Conservation (phyloP, 2,329 filamentous ascomycete species). For the Colletotrichum sp. region DNA sequence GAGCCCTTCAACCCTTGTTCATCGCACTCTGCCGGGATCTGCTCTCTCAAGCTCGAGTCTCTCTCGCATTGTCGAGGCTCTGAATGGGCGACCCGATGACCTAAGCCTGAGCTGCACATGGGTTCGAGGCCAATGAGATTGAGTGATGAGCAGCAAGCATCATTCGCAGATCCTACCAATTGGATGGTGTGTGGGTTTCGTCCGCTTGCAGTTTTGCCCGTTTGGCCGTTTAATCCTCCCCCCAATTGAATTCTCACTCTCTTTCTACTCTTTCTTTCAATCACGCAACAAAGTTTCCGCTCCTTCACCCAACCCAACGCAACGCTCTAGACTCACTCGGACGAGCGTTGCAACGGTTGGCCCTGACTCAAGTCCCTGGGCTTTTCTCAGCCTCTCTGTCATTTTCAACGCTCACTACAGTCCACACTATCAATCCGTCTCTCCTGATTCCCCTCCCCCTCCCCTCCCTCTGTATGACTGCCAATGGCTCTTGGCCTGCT, state of each 20-base stretch:
- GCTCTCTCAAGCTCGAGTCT: background rate
- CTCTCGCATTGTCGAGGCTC: background rate
- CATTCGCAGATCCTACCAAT: background rate
- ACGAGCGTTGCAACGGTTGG: background rate
- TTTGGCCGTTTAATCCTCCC: background rate
- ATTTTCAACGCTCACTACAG: background rate
- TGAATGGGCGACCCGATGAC: background rate
- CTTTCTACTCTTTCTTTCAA: background rate
- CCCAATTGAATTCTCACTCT: background rate
- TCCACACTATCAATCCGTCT: background rate
- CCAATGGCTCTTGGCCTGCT: background rate
- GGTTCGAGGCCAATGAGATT: conserved; percentile 4
- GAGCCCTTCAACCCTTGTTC: background rate
- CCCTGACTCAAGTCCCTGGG: background rate
- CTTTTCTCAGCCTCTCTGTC: background rate
- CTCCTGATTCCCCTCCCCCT: background rate
- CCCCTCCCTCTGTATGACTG: background rate
- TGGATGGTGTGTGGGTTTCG: background rate
- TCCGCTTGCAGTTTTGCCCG: background rate
- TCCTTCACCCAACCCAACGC: background rate
- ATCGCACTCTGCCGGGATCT: background rate
- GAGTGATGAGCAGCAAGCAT: conserved; percentile 16
- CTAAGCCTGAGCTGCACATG: background rate
- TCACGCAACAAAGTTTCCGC: background rate
- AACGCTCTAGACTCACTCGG: background rate